phyloP scores from a whole-genome alignment of 345 rosid species.

The Adansonia digitata region DNA sequence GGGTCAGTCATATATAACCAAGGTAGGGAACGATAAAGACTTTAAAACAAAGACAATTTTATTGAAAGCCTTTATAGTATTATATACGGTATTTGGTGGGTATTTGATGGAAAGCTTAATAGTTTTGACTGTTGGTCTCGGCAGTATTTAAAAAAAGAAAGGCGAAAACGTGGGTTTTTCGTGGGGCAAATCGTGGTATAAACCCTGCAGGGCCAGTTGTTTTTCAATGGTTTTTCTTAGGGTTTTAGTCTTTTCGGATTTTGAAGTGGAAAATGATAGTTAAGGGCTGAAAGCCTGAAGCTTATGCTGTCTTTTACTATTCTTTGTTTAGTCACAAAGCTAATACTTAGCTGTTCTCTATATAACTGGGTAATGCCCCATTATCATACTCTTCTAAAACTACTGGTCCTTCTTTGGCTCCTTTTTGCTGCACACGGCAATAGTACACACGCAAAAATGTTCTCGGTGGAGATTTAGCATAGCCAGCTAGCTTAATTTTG shows the following conservation, averaged over 20 bases:
- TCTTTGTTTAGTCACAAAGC: not conserved
- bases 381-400: not conserved
- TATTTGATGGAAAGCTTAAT: not conserved
- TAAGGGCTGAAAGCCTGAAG: too few species aligned
- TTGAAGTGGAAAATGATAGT: slow-evolving; percentile 2
- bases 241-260: not conserved
- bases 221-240: not conserved
- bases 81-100: not conserved
- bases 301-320: too few species aligned
- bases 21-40: not conserved
- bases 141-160: not conserved
- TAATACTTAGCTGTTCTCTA: not conserved
- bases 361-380: not conserved
- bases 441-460: not conserved
- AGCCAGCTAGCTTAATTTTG: not conserved
- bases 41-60: not conserved
- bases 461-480: not conserved
- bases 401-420: not conserved
- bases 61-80: not conserved
- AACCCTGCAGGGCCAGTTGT: not conserved
- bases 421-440: not conserved
- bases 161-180: slow-evolving; percentile 49
- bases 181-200: slow-evolving; percentile 28
- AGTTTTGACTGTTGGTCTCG: not conserved
- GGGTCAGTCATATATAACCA: slow-evolving; percentile 27